Evolutionary conservation across 2,329 filamentous ascomycete genomes (phyloP), one percentile per base, ranked within the genome.

Genomic region (Aspergillus calidoustus): DNA sequence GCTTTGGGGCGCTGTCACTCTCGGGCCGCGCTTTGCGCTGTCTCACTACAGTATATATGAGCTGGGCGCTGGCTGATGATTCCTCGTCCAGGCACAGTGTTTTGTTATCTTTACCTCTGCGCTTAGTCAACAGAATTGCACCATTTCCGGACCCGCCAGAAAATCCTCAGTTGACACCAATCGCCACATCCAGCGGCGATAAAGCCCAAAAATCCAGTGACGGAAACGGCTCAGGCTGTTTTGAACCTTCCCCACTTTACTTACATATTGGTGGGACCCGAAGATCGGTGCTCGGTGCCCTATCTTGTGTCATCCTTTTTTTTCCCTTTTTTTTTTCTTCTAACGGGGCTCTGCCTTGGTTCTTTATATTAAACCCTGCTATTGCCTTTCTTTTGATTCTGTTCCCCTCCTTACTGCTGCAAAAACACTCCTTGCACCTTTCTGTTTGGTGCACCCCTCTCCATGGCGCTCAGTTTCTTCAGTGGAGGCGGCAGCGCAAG

Each of bases 391-490:
- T 30, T 30, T 41, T 28, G 25, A 17, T 49, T 46, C 48, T 53
- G 47, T 55, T 57, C 51, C 56, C 54, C 41, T 34, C 47, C 52
- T 41, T 43, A 34, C 44, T 28, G 23, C 47, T 25, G 28, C 15
- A 11, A 17, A 23, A 25, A 11, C 34, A 41, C 22, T 25, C 38
- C 22, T 44, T 50, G 54, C 52, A 51, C 43, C 51, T 46, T 22
- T 44, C 19, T 46, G 47, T 46, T 38, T 23, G 19, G 47, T 53
- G 46, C 49, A 46, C 47, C 51, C 60, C 34, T 19, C 38, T 58
- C 58, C 66, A 81, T 81, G 79, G 78, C 79, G 61, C 77, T 81
- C 70, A 82, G 76, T 70, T 80, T 81, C 67, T 77, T 82, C 55
- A 76, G 76, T 67, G 72, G 75, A 50, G 69, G 75, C 63, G 75